Base-by-base conservation (phyloP, 129 eudicot species). In the Scalesia atractyloides region DNA sequence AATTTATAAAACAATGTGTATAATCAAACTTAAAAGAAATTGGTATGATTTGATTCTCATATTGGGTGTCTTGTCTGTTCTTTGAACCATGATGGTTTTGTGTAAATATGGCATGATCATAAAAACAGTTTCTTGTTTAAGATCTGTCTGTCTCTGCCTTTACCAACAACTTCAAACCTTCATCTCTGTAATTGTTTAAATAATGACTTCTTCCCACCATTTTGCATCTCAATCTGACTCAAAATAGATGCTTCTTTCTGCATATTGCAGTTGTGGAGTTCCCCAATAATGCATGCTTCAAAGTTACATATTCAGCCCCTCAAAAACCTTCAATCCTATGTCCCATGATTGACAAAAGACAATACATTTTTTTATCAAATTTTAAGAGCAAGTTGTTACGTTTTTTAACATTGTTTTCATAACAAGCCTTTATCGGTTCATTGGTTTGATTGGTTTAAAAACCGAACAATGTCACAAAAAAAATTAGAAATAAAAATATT, bases 51-150 rank as follows among this genome's bases (percentile, higher is more conserved):
- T 78, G 82, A 78, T 78, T 78, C 82, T 78, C 9, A 52, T 64
- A 72, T 71, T 54, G 82, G 77, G 77, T 78, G 82, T 64, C 77
- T 71, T 78, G 82, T 78, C 82, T 46, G 82, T 78, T 78, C 82
- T 71, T 78, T 78, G 82, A 78, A 78, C 77, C 64, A 64, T 57
- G 81, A 77, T 15, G 81, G 62, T 76, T 68, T 76, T 76, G 68
- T 76, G 52, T 34, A 46, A 77, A 33, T 58, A 76, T 76, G 53
- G 63, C 54, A 77, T 64, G 73, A 64, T 72, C 52, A 78, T 63
- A 17, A 52, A 78, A 71, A 41, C 73, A 64, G 73, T 71, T 64
- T 64, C 62, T 76, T 44, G 51, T 39, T 78, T 70, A 39, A 43
- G 64, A 70, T 61, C 17, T 20, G 24, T 60, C 20, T 78, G 82